Evolutionary conservation across 2,329 filamentous ascomycete genomes (phyloP).

Genomic region (Thielaviopsis musarum): DNA sequence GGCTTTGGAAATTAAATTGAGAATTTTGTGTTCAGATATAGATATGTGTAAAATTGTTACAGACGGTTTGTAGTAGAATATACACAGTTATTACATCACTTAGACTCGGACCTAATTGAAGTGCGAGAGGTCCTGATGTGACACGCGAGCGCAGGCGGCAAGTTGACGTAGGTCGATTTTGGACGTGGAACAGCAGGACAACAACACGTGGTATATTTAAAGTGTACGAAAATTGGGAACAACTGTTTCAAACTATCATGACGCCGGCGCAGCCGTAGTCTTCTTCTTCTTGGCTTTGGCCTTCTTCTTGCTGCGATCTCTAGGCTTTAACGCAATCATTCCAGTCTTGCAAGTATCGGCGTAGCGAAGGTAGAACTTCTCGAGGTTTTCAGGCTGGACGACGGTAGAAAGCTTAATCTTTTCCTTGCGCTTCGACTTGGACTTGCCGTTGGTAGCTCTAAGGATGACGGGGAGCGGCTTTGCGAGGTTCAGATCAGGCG

Average conservation of each 20-base stretch:
- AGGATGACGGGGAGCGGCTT: conserved; percentile 58
- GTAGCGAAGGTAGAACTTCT: conserved; percentile 68
- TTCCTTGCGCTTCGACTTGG: conserved; percentile 34
- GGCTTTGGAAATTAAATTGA: not conserved
- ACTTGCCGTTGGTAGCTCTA: conserved; percentile 68
- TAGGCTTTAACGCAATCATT: conserved; percentile 81
- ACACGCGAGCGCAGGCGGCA: not conserved
- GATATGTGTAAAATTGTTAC: not conserved
- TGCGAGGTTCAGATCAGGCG: conserved; percentile 42
- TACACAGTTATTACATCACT: not conserved
- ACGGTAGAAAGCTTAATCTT: conserved; percentile 70
- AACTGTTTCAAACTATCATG: not conserved
- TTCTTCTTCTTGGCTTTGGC: conserved; percentile 62
- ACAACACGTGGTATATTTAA: not conserved
- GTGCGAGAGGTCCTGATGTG: not conserved
- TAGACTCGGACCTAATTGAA: too few species aligned
- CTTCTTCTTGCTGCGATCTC: conserved; percentile 77
- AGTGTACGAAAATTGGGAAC: not conserved
- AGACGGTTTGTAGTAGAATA: not conserved
- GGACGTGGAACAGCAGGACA: not conserved
- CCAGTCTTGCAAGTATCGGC: conserved; percentile 81
- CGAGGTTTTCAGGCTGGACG: conserved; percentile 58
- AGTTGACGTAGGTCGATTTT: not conserved
- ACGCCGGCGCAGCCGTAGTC: conserved; percentile 18
- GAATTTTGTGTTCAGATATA: not conserved